Conservation (phyloP, 2,329 filamentous ascomycete genomes). For the Fusarium heterosporum region DNA sequence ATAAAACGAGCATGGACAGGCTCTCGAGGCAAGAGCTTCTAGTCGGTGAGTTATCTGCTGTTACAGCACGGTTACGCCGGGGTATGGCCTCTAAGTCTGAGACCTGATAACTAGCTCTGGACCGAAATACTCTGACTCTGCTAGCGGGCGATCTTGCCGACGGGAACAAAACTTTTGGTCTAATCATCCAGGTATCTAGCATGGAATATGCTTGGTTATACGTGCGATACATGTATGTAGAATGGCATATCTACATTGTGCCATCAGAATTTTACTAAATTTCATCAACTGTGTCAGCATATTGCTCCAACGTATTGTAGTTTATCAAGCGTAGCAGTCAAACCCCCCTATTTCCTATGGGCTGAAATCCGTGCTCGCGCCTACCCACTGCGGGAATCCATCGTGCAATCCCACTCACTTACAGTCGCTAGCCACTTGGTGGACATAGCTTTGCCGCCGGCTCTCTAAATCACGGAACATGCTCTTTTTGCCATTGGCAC, state of each 20-base stretch:
- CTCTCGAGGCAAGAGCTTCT: background rate
- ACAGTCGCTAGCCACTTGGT: slow-evolving; percentile 34
- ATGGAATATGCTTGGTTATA: background rate
- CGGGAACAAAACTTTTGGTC: slow-evolving; percentile 10
- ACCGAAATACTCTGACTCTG: background rate
- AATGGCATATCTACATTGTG: background rate
- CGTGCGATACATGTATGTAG: background rate
- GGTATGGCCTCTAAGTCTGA: slow-evolving; percentile 10
- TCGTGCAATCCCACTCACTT: slow-evolving; percentile 32
- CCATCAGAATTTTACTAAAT: background rate
- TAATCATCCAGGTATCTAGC: background rate
- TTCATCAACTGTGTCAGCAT: background rate
- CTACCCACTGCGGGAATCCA: slow-evolving; percentile 31
- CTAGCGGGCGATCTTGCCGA: slow-evolving; percentile 27
- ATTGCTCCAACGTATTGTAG: background rate
- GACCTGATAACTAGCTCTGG: slow-evolving; percentile 19
- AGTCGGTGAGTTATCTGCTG: slow-evolving; percentile 7
- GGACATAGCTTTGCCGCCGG: slow-evolving; percentile 34
- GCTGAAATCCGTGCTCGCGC: slow-evolving; percentile 36
- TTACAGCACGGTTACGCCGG: slow-evolving; percentile 5
- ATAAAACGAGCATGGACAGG: slow-evolving; percentile 19
- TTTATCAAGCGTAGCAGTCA: background rate
- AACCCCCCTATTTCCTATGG: slow-evolving; percentile 25
- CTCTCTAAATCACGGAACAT: slow-evolving; percentile 18
- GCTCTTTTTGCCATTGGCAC: background rate